A percentile compares a stretch with the other conserved stretches of the same genome.
These are phyloP conservation scores for Polytolypa hystricis DNA, from an alignment of 2,329 filamentous ascomycete genomes.

Conservation along the genomic window DNA sequence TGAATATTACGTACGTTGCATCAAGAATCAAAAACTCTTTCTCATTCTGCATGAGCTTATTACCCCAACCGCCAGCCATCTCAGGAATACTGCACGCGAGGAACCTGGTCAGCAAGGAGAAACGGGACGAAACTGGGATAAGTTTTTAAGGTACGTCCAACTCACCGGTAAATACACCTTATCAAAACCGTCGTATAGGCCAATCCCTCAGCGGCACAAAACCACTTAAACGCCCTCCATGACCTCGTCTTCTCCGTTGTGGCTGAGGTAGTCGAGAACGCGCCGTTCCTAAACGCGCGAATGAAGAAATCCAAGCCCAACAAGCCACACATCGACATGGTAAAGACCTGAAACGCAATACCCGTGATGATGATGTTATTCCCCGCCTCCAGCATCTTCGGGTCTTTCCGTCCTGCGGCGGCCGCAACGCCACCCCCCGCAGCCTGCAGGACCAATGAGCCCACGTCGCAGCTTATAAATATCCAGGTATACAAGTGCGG, in stretches of 20 bases:
- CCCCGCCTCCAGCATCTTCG: constrained; percentile 34
- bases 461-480: constrained; percentile 49
- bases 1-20: constrained; percentile 38
- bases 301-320: constrained; percentile 36
- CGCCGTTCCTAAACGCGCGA: constrained; percentile 18
- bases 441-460: constrained; percentile 49
- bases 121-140: neutral
- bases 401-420: constrained; percentile 30
- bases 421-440: constrained; percentile 48
- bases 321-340: constrained; percentile 29
- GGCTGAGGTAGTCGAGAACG: constrained; percentile 10
- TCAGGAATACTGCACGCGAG: constrained; percentile 31
- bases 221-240: constrained; percentile 12
- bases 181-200: constrained; percentile 31
- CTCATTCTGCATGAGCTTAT: constrained; percentile 35
- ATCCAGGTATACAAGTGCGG: constrained; percentile 45
- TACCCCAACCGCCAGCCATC: constrained; percentile 41
- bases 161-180: constrained; percentile 33
- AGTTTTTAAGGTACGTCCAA: neutral
- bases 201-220: constrained; percentile 20
- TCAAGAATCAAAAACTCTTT: constrained; percentile 37
- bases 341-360: constrained; percentile 46
- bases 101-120: constrained; percentile 7
- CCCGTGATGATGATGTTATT: constrained; percentile 49
- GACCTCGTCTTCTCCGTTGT: neutral